Conservation (phyloP, 208 protist genomes). For the Leishmania amazonensis region DNA sequence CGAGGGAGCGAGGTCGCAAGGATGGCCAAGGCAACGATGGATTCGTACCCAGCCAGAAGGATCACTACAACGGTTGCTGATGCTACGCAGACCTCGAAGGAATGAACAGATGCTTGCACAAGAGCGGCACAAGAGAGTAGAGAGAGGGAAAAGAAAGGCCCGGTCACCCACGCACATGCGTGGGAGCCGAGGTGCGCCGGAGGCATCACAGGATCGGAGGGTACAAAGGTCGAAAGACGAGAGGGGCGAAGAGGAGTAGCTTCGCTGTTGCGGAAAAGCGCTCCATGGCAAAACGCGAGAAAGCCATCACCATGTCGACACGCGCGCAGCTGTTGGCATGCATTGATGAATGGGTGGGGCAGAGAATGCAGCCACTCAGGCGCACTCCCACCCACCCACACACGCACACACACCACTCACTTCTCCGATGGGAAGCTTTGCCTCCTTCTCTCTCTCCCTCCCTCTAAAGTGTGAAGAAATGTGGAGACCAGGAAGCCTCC, state of each 20-base stretch:
- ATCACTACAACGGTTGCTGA: neutral
- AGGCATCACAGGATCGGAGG: neutral
- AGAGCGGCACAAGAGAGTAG: neutral
- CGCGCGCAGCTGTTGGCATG: neutral
- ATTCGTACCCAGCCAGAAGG: neutral
- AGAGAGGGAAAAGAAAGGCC: neutral
- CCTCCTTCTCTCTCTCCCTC: neutral
- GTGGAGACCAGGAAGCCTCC: neutral
- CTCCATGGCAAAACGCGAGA: neutral
- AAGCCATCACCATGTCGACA: neutral
- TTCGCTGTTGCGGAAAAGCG: neutral
- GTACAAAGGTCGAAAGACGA: neutral
- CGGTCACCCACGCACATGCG: neutral
- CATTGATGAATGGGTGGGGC: neutral
- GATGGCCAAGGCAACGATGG: neutral
- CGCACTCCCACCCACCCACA: neutral
- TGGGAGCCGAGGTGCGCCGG: neutral
- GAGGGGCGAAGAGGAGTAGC: neutral
- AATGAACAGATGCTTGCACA: neutral
- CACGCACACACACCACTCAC: neutral
- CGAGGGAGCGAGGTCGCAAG: neutral
- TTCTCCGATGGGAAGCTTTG: neutral
- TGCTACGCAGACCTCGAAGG: neutral
- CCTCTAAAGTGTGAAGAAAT: neutral
- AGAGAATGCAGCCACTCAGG: neutral